phyloP scores from a whole-genome alignment of 2,329 filamentous ascomycete genomes.

The Calonectria pteridis region DNA sequence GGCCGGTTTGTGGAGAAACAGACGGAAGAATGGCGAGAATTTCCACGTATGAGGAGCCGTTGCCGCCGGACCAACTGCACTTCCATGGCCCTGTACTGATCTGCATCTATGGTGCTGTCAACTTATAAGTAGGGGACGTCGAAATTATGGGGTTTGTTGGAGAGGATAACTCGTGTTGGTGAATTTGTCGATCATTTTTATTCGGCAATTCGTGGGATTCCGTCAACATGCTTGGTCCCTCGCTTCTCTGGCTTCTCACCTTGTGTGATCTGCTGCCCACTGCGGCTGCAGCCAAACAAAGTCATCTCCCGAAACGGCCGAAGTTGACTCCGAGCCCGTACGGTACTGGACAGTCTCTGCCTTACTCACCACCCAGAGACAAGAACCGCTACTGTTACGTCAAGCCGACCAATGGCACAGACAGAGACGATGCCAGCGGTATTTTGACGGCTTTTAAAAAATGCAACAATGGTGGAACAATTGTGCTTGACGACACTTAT shows the following conservation, averaged over 20 bases:
- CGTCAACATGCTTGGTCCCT: conserved; percentile 13
- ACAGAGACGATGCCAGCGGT: conserved; percentile 31
- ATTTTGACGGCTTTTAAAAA: conserved; percentile 43
- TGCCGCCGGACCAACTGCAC: background rate
- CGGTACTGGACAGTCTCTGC: conserved; percentile 32
- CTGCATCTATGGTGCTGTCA: background rate
- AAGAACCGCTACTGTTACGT: conserved; percentile 36
- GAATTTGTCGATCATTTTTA: background rate
- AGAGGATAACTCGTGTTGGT: background rate
- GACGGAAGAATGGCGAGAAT: conserved; percentile 3
- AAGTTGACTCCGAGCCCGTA: conserved; percentile 34
- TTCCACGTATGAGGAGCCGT: conserved; percentile 22
- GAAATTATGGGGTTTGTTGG: background rate
- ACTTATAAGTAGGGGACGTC: conserved; percentile 21
- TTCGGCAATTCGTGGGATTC: background rate
- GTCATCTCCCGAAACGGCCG: conserved; percentile 33
- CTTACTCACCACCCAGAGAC: conserved; percentile 29
- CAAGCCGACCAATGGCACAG: conserved; percentile 26
- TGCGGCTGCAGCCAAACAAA: conserved; percentile 14
- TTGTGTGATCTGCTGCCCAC: conserved; percentile 31
- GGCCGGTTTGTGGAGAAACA: conserved; percentile 8
- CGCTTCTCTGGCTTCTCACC: conserved; percentile 23
- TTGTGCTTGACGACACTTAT: conserved; percentile 71
- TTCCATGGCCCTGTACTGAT: background rate
- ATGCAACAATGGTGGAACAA: conserved; percentile 74